Base-by-base conservation (phyloP, 2,329 filamentous ascomycete genomes). In the Grosmannia serpens region DNA sequence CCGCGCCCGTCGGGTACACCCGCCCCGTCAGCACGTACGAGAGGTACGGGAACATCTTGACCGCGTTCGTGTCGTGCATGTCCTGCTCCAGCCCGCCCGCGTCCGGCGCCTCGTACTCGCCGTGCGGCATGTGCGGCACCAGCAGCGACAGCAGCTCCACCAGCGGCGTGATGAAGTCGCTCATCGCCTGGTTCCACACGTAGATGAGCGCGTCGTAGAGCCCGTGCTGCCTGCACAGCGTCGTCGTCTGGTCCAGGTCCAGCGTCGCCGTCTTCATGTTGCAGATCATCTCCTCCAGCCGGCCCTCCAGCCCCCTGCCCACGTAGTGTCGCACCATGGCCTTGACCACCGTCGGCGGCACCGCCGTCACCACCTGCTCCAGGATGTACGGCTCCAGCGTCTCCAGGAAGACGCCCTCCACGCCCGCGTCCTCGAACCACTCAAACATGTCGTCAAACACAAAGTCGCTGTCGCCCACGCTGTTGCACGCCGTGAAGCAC, bases 201-300 rank as follows among this genome's bases (percentile, higher is more conserved):
- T 97, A 96, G 50, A 95, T 91, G 59, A 96, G 81, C 2, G 94
- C 95, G 71, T 99, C 95, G 68, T 96, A 99, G 4, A 99, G 80
- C 63, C 87, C 84, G 70, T 97, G 86, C 68, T 92, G 87, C 70
- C 94, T 95, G 78, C 94, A 99, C 27, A 99, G 77, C 15, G 82
- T 81, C 0, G 92, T 96, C 59, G 95, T 84, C 70, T 97, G 89
- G 69, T 99, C 92, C 64, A 99, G 85, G 69, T 99, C 95, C 68
- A 99, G 85, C 0, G 91, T 96, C 17, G 83, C 77, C 1, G 92
- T 95, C 66, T 96, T 87, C 73, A 99, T 86, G 63, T 92, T 86
- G 69, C 92, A 97, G 35, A 99, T 88, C 70, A 97, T 87, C 71
- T 97, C 92, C 72, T 99, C 95, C 9, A 99, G 77, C 13, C 87